A percentile compares a stretch with the other conserved stretches of the same genome.
phyloP scores from a whole-genome alignment of 2,329 filamentous ascomycete species.

The Cercospora canescens region DNA sequence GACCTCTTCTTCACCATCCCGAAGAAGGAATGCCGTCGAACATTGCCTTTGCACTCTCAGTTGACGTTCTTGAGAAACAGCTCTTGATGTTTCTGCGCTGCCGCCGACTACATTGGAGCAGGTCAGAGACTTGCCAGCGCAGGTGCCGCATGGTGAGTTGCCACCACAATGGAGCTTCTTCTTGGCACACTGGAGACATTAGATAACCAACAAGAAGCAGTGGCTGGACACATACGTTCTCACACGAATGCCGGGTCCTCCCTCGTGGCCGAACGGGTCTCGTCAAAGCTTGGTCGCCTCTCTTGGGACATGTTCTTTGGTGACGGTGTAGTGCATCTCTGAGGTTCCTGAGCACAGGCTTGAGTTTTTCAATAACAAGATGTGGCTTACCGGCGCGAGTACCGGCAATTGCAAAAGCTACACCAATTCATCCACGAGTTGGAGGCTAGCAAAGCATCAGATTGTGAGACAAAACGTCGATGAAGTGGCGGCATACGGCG shows the following conservation, averaged over 20 bases:
- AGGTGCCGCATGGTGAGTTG: constrained; percentile 6
- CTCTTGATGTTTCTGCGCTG: background rate
- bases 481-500: background rate
- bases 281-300: background rate
- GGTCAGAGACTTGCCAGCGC: background rate
- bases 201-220: background rate
- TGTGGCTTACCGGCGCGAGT: background rate
- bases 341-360: background rate
- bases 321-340: constrained; percentile 11
- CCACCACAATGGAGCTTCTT: constrained; percentile 15
- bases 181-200: constrained; percentile 1
- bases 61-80: background rate
- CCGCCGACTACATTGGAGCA: background rate
- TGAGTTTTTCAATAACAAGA: no score
- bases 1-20: constrained; percentile 11
- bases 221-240: background rate
- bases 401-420: background rate
- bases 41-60: background rate
- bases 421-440: background rate
- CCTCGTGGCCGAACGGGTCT: constrained; percentile 1
- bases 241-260: constrained; percentile 9
- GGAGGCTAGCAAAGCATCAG: background rate
- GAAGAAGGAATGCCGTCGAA: constrained; percentile 8
- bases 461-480: background rate
- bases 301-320: constrained; percentile 1